These are phyloP conservation scores for Aspergillus leporis DNA, from an alignment of 495 filamentous ascomycete genomes.

Conservation along the genomic window DNA sequence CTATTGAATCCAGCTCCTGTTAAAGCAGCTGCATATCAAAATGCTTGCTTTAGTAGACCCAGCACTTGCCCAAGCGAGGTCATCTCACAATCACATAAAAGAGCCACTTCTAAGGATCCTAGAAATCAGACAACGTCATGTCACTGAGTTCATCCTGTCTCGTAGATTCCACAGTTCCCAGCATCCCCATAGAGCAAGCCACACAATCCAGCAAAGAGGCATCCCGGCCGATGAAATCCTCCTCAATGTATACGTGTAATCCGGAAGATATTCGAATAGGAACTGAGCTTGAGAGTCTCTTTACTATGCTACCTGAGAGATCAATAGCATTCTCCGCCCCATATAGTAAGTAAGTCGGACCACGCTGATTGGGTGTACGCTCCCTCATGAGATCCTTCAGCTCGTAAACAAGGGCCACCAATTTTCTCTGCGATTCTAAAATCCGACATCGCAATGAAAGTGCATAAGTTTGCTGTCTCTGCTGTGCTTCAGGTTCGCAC, in stretches of 20 bases:
- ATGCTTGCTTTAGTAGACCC: too few species aligned
- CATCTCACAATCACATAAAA: too few species aligned
- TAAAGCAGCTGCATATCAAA: too few species aligned
- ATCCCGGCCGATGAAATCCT: conserved; percentile 26
- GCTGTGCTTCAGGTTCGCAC: not conserved
- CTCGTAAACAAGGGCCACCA: not conserved
- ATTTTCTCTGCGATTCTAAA: not conserved
- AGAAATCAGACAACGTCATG: too few species aligned
- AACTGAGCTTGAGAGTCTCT: conserved; percentile 10
- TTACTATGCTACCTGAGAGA: conserved; percentile 18
- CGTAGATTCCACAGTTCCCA: conserved; percentile 23
- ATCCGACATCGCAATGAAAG: not conserved
- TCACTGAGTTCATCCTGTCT: too few species aligned
- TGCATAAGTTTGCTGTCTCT: conserved; percentile 8
- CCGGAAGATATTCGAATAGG: conserved; percentile 25
- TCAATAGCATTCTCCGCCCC: conserved; percentile 28
- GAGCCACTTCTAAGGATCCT: too few species aligned
- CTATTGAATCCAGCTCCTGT: too few species aligned
- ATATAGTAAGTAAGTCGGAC: conserved; percentile 27
- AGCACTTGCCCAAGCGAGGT: too few species aligned
- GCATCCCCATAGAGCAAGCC: conserved; percentile 40
- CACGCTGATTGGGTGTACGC: not conserved
- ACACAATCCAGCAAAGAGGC: conserved; percentile 40
- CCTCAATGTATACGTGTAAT: conserved; percentile 11
- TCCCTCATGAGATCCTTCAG: not conserved